A percentile compares a stretch with the other conserved stretches of the same genome.
Evolutionary conservation across 2,329 filamentous ascomycete genomes (phyloP).

Genomic region (Ophiosphaerella narmari): DNA sequence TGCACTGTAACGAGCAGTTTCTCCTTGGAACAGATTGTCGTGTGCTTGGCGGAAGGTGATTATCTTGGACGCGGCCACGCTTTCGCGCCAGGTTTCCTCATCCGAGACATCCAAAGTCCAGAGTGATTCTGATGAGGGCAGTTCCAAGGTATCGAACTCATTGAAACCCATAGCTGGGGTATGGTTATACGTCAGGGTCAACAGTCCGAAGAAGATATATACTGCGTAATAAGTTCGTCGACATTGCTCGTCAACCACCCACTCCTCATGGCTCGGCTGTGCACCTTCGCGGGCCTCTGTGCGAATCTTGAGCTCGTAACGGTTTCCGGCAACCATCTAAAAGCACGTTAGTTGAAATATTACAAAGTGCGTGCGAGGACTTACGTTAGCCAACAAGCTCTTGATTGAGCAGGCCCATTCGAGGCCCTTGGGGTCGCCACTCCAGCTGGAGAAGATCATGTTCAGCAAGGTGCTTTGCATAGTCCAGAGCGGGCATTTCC

Average conservation of each 20-base stretch:
- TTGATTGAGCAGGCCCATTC: conserved; percentile 99
- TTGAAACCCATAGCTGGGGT: conserved; percentile 98
- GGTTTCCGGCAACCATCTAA: conserved; percentile 90
- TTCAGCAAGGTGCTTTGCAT: conserved; percentile 97
- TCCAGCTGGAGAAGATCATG: conserved; percentile 99
- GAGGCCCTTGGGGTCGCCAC: conserved; percentile 92
- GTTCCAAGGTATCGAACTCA: conserved; percentile 89
- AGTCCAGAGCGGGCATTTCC: conserved; percentile 95
- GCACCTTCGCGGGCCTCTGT: conserved; percentile 81
- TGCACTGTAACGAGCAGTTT: conserved; percentile 87
- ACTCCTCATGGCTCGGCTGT: conserved; percentile 80
- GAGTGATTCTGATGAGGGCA: conserved; percentile 90
- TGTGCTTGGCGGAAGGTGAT: conserved; percentile 93
- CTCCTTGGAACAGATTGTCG: conserved; percentile 93
- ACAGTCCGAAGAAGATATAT: conserved; percentile 96
- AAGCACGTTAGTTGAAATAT: too few relatives aligned
- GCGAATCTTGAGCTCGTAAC: conserved; percentile 92
- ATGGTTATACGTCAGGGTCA: conserved; percentile 96
- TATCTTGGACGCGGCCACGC: conserved; percentile 69
- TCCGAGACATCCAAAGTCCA: conserved; percentile 87
- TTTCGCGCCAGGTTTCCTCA: conserved; percentile 82
- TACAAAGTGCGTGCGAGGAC: too few relatives aligned
- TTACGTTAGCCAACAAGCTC: conserved; percentile 82
- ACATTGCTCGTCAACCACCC: conserved; percentile 96
- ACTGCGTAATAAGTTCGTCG: conserved; percentile 97